phyloP scores from a whole-genome alignment of 1,284 basidiomycete species.

The Sporisorium reilianum region DNA sequence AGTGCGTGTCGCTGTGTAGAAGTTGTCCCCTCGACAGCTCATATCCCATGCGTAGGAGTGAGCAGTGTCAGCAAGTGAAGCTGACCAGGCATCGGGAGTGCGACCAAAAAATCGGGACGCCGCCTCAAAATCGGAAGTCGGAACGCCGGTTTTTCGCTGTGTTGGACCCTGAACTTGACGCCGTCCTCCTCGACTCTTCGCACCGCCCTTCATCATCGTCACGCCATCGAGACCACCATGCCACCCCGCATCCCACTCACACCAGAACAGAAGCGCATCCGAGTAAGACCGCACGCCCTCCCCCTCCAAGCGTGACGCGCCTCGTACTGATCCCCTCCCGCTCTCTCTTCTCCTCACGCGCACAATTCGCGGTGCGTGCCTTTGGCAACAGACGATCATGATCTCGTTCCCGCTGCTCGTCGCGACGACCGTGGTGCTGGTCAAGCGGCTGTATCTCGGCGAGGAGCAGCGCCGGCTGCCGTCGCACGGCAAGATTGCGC shows the following conservation, averaged over 20 bases:
- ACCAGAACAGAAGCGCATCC: slow-evolving; percentile 43
- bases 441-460: slow-evolving; percentile 63
- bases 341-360: background rate
- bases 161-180: no score
- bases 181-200: no score
- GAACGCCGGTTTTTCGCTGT: no score
- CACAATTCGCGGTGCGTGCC: no score
- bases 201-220: no score
- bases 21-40: no score
- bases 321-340: background rate
- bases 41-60: no score
- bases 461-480: slow-evolving; percentile 59
- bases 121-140: no score
- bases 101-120: no score
- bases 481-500: slow-evolving; percentile 35
- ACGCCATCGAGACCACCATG: no score
- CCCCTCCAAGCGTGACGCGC: background rate
- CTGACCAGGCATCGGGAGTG: no score
- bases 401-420: slow-evolving; percentile 47
- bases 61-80: no score
- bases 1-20: background rate
- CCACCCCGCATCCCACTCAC: slow-evolving; percentile 41
- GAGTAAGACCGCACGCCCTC: slow-evolving; percentile 26
- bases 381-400: slow-evolving; percentile 57
- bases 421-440: slow-evolving; percentile 54